Conservation (phyloP, 2,329 filamentous ascomycete species). For the Ascochyta koolunga region DNA sequence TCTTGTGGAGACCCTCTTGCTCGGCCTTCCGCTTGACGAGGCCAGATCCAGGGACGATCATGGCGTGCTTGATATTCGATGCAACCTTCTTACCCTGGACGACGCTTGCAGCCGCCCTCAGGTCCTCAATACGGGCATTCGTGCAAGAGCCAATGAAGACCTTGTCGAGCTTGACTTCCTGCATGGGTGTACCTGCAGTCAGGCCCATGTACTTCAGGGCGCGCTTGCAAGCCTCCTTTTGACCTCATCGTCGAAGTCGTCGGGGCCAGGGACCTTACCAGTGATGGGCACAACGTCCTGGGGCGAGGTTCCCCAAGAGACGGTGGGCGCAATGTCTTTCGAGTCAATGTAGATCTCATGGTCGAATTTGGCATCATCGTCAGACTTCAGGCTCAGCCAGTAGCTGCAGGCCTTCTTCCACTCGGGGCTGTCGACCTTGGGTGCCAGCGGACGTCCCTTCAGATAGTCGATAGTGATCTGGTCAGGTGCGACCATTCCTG, state of each 20-base stretch:
- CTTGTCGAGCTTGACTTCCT: conserved; percentile 93
- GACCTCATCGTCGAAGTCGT: conserved; percentile 78
- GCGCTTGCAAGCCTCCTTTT: conserved; percentile 81
- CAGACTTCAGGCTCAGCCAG: conserved; percentile 86
- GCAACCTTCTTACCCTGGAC: conserved; percentile 89
- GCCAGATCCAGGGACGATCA: conserved; percentile 96
- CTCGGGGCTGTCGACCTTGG: conserved; percentile 80
- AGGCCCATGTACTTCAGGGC: conserved; percentile 98
- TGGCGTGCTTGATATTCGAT: conserved; percentile 85
- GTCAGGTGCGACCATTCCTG: conserved; percentile 96
- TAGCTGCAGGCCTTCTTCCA: conserved; percentile 89
- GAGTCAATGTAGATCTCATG: conserved; percentile 86
- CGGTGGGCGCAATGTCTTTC: conserved; percentile 90
- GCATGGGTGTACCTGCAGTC: conserved; percentile 81
- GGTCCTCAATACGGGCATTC: conserved; percentile 94
- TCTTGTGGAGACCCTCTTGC: conserved; percentile 87
- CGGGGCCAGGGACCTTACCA: conserved; percentile 85
- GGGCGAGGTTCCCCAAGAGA: conserved; percentile 96
- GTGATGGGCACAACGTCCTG: conserved; percentile 97
- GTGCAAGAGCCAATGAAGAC: conserved; percentile 98
- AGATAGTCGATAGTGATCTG: conserved; percentile 95
- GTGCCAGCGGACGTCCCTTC: conserved; percentile 86
- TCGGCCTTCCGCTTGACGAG: conserved; percentile 93
- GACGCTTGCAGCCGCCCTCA: conserved; percentile 83
- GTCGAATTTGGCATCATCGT: conserved; percentile 88